These are phyloP conservation scores for Bipolaris victoriae DNA, from an alignment of 2,329 filamentous ascomycete genomes.

Conservation along the genomic window DNA sequence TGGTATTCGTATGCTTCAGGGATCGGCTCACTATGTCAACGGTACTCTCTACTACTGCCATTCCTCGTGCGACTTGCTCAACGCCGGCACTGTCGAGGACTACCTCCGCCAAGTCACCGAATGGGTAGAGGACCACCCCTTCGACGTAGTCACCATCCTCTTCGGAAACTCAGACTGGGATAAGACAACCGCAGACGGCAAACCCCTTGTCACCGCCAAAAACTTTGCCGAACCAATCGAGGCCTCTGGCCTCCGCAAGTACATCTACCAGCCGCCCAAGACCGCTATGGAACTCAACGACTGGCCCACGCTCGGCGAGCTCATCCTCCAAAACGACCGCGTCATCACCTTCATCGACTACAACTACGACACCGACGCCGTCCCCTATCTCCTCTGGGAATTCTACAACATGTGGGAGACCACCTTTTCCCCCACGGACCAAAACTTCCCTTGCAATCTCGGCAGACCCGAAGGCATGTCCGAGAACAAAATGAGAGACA, in stretches of 20 bases:
- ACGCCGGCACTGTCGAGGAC: slow-evolving; percentile 77
- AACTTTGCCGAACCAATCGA: slow-evolving; percentile 73
- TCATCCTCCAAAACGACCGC: slow-evolving; percentile 46
- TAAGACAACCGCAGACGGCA: slow-evolving; percentile 34
- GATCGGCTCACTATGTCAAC: slow-evolving; percentile 65
- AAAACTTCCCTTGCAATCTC: slow-evolving; percentile 76
- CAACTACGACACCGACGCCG: slow-evolving; percentile 72
- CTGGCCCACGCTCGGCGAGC: slow-evolving; percentile 83
- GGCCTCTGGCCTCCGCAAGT: slow-evolving; percentile 72
- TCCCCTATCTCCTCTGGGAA: slow-evolving; percentile 86
- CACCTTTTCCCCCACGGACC: slow-evolving; percentile 75
- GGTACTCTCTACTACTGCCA: slow-evolving; percentile 80
- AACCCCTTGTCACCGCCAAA: slow-evolving; percentile 63
- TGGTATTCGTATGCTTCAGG: slow-evolving; percentile 59
- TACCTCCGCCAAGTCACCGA: slow-evolving; percentile 72
- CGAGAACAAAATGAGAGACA: slow-evolving; percentile 57
- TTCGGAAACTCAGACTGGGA: slow-evolving; percentile 74
- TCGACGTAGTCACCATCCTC: slow-evolving; percentile 87
- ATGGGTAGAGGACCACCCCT: slow-evolving; percentile 81
- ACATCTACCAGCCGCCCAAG: slow-evolving; percentile 76
- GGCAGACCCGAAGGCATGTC: slow-evolving; percentile 75
- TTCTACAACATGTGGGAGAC: slow-evolving; percentile 94
- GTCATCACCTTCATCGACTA: slow-evolving; percentile 52
- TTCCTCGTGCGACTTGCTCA: slow-evolving; percentile 80
- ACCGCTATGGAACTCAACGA: slow-evolving; percentile 76